Evolutionary conservation across 1,284 basidiomycete species (phyloP).

Genomic region (Earliella scabrosa): DNA sequence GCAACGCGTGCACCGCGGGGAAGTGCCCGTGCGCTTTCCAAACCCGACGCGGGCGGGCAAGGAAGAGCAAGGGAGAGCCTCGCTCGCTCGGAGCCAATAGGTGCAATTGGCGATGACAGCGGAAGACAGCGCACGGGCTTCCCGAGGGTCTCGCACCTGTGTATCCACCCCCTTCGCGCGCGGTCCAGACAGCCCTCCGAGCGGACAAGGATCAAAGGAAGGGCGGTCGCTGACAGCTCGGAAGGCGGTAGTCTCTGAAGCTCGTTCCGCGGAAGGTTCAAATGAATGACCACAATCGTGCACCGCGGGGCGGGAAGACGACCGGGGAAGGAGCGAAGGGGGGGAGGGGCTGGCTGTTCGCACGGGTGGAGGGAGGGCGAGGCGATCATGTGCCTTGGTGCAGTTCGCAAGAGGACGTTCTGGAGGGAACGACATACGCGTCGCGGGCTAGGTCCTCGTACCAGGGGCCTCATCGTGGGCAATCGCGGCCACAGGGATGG

Average conservation of each 20-base stretch:
- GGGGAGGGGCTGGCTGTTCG: background rate
- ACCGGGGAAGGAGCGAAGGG: no score
- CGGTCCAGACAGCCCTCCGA: conserved; percentile 12
- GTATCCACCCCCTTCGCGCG: no score
- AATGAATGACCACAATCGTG: background rate
- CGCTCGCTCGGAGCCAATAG: no score
- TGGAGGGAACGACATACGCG: background rate
- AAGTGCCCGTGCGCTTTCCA: no score
- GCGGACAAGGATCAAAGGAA: conserved; percentile 13
- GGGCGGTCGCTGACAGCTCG: background rate
- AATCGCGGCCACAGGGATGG: conserved; percentile 2
- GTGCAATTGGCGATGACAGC: no score
- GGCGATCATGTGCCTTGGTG: background rate
- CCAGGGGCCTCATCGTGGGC: background rate
- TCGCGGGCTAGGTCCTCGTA: background rate
- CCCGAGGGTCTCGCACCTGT: no score
- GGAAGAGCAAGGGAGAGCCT: no score
- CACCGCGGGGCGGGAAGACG: no score
- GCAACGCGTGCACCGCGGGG: no score
- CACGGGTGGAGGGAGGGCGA: background rate
- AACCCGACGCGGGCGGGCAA: no score
- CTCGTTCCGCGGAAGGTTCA: background rate
- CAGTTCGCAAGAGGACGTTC: background rate
- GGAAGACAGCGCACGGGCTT: no score
- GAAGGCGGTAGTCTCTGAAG: background rate